These are phyloP conservation scores for Bifiguratus adelaidae DNA, from an alignment of 192 early-diverging fungal species.

Conservation along the genomic window DNA sequence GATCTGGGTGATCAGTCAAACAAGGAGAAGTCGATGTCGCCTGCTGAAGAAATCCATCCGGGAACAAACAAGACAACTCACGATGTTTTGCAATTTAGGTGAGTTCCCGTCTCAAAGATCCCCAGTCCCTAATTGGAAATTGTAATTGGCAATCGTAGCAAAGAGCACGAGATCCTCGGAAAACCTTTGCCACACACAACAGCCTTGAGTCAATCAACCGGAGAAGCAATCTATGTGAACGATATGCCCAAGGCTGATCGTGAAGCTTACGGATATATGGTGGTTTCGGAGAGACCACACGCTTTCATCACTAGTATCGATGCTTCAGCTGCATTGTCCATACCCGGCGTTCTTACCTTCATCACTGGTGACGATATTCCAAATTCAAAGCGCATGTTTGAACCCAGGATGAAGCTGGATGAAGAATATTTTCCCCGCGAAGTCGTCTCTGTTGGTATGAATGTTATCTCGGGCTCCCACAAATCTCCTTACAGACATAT, in stretches of 20 bases:
- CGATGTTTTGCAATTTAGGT: not conserved
- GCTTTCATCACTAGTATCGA: conserved; percentile 60
- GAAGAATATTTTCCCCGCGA: too few species aligned
- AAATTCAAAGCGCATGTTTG: conserved; percentile 67
- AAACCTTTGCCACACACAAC: conserved; percentile 57
- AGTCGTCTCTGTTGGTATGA: conserved; percentile 41
- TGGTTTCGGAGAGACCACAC: conserved; percentile 53
- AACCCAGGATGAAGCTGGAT: too few species aligned
- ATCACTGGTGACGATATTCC: conserved; percentile 61
- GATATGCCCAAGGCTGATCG: conserved; percentile 63
- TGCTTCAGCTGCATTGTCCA: conserved; percentile 39
- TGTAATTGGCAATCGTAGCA: not conserved
- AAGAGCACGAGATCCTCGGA: conserved; percentile 39
- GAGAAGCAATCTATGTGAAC: conserved; percentile 74
- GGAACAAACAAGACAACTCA: not conserved
- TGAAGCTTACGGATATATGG: conserved; percentile 61
- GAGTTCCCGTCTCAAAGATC: not conserved
- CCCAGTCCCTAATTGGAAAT: not conserved
- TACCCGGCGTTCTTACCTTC: conserved; percentile 57
- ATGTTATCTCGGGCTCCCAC: not conserved
- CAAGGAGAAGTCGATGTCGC: not conserved
- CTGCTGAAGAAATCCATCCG: not conserved
- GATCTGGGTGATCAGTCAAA: not conserved
- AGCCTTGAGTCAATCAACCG: conserved; percentile 76
- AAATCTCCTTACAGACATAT: not conserved